Evolutionary conservation across 2,329 filamentous ascomycete genomes (phyloP).

Genomic region (Pseudogymnoascus sp.): DNA sequence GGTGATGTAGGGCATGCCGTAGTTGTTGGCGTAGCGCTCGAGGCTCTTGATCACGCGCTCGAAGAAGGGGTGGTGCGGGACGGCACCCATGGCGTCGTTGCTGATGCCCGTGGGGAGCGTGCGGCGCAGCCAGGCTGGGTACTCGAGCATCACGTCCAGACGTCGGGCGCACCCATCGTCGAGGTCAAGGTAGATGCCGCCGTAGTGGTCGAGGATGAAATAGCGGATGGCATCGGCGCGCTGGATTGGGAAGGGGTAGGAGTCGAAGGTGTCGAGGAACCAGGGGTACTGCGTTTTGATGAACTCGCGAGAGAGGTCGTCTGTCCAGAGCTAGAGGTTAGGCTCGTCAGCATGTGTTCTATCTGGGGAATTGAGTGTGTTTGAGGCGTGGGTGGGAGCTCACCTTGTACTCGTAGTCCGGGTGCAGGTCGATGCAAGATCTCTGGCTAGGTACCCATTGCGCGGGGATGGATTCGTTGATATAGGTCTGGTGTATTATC

Average conservation of each 20-base stretch:
- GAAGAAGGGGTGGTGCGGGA: constrained; percentile 68
- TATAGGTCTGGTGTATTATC: constrained; percentile 72
- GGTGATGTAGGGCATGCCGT: constrained; percentile 58
- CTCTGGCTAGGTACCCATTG: constrained; percentile 60
- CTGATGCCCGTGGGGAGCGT: constrained; percentile 71
- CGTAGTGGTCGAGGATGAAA: constrained; percentile 68
- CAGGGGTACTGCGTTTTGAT: constrained; percentile 67
- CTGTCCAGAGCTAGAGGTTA: constrained; percentile 62
- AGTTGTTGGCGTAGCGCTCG: constrained; percentile 59
- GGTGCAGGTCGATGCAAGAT: constrained; percentile 58
- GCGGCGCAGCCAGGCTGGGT: constrained; percentile 61
- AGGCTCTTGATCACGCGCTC: constrained; percentile 58
- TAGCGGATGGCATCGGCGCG: constrained; percentile 72
- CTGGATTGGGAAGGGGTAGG: constrained; percentile 68
- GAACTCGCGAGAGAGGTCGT: constrained; percentile 60
- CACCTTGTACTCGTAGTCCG: constrained; percentile 66
- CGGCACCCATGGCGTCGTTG: constrained; percentile 71
- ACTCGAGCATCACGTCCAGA: constrained; percentile 55
- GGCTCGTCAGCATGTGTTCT: background rate
- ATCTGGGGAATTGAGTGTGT: background rate
- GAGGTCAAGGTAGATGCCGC: constrained; percentile 73
- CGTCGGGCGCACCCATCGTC: constrained; percentile 39
- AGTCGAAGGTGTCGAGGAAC: constrained; percentile 67
- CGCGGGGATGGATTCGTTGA: constrained; percentile 57
- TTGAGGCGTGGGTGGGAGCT: constrained; percentile 16